Evolutionary conservation across 768 basidiomycete genomes (phyloP).

Genomic region (Phaeolepiota aurea): DNA sequence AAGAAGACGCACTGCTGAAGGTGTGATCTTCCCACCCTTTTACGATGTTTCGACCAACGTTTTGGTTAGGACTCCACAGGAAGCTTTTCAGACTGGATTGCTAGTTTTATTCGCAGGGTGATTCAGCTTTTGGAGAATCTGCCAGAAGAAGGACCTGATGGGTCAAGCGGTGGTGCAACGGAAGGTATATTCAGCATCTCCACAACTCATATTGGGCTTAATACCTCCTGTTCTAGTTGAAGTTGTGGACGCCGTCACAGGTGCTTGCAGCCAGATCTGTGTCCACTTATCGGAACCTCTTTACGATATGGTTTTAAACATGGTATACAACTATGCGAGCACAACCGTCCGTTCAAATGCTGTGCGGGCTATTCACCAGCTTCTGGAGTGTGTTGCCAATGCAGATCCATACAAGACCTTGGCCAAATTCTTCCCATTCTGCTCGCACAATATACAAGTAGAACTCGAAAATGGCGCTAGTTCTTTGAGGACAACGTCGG

Average conservation of each 20-base stretch:
- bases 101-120: conserved; percentile 72
- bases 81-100: conserved; percentile 75
- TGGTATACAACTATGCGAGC: conserved; percentile 79
- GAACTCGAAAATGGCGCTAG: conserved; percentile 86
- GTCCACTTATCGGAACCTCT: conserved; percentile 65
- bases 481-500: conserved; percentile 62
- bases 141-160: conserved; percentile 70
- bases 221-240: conserved; percentile 37
- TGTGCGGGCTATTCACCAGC: conserved; percentile 77
- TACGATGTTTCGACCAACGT: not conserved
- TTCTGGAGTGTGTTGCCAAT: conserved; percentile 81
- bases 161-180: conserved; percentile 50
- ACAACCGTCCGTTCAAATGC: conserved; percentile 79
- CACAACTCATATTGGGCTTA: not conserved
- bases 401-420: conserved; percentile 72
- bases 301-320: conserved; percentile 74
- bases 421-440: conserved; percentile 71
- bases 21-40: conserved; percentile 14
- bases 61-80: conserved; percentile 49
- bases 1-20: conserved; percentile 66
- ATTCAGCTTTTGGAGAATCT: conserved; percentile 78
- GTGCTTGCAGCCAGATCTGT: conserved; percentile 73
- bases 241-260: conserved; percentile 68
- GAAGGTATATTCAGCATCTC: conserved; percentile 37
- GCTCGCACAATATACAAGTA: conserved; percentile 54